A percentile compares a stretch with the other conserved stretches of the same genome.
Conservation (phyloP, 495 filamentous ascomycete species). For the Parathielavia hyrcaniae region DNA sequence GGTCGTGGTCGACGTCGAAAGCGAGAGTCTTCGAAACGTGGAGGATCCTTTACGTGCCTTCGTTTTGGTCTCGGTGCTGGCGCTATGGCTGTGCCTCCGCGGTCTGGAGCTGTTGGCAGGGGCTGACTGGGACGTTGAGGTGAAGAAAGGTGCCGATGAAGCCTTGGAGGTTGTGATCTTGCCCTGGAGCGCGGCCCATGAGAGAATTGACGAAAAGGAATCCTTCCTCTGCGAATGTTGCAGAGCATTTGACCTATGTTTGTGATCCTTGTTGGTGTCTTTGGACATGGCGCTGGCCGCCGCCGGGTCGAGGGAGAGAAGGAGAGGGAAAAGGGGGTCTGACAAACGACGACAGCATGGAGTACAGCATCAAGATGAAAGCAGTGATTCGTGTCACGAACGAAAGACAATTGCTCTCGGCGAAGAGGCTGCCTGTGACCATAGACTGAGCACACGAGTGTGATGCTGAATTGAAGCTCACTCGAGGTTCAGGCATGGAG, state of each 20-base stretch:
- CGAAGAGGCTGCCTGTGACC: not conserved
- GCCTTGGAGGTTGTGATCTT: constrained; percentile 16
- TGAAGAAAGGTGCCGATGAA: constrained; percentile 15
- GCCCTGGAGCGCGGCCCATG: constrained; percentile 28
- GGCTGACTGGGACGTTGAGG: constrained; percentile 9
- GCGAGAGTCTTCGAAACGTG: constrained; percentile 26
- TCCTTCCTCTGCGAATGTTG: constrained; percentile 31
- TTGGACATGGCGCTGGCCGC: constrained; percentile 24
- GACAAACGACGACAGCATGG: constrained; percentile 10
- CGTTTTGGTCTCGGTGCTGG: constrained; percentile 24
- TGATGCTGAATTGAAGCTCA: constrained; percentile 7
- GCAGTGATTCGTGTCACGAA: constrained; percentile 5
- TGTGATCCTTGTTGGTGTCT: constrained; percentile 28
- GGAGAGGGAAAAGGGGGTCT: constrained; percentile 12
- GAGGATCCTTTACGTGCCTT: constrained; percentile 33
- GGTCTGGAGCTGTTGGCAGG: constrained; percentile 19
- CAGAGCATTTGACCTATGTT: constrained; percentile 20
- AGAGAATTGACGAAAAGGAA: constrained; percentile 29
- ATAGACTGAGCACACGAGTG: not conserved
- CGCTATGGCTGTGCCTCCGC: constrained; percentile 31
- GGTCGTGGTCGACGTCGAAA: constrained; percentile 20
- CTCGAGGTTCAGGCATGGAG: constrained; percentile 27
- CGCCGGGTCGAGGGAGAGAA: constrained; percentile 7
- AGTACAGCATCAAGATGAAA: not conserved
- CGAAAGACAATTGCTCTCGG: constrained; percentile 10